These are phyloP conservation scores for Aspergillus wentii DNA, from an alignment of 495 filamentous ascomycete species.

Conservation along the genomic window DNA sequence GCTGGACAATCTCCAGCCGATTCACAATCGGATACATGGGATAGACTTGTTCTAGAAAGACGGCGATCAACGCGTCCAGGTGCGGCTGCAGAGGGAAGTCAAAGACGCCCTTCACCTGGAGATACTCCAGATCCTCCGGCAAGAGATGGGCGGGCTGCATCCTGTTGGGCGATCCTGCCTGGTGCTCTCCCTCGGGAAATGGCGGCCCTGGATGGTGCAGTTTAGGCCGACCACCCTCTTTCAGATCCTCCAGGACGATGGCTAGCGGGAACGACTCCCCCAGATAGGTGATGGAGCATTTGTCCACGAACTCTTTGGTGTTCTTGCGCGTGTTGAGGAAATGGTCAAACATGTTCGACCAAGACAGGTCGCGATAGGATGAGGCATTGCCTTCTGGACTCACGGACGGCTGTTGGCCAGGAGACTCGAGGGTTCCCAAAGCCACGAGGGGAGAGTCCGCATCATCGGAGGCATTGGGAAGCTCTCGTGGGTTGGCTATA, in stretches of 20 bases:
- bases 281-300: conserved; percentile 3
- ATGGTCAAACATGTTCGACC: conserved; percentile 1
- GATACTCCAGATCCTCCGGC: conserved; percentile 1
- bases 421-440: too few species aligned
- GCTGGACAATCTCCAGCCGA: conserved; percentile 1
- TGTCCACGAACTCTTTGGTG: background rate
- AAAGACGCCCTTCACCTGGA: background rate
- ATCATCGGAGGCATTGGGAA: too few species aligned
- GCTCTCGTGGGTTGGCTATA: too few species aligned
- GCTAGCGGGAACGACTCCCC: conserved; percentile 4
- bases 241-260: conserved; percentile 3
- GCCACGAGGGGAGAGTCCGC: too few species aligned
- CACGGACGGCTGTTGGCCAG: too few species aligned
- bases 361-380: too few species aligned
- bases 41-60: conserved; percentile 2
- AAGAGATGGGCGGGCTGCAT: background rate
- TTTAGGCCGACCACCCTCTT: background rate
- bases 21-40: conserved; percentile 1
- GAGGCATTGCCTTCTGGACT: too few species aligned
- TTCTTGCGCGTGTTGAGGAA: background rate
- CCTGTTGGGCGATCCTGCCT: background rate
- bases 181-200: background rate
- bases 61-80: background rate
- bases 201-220: conserved; percentile 3
- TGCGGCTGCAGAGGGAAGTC: background rate